Conservation (phyloP, 345 rosid species). For the Turritis glabra region DNA sequence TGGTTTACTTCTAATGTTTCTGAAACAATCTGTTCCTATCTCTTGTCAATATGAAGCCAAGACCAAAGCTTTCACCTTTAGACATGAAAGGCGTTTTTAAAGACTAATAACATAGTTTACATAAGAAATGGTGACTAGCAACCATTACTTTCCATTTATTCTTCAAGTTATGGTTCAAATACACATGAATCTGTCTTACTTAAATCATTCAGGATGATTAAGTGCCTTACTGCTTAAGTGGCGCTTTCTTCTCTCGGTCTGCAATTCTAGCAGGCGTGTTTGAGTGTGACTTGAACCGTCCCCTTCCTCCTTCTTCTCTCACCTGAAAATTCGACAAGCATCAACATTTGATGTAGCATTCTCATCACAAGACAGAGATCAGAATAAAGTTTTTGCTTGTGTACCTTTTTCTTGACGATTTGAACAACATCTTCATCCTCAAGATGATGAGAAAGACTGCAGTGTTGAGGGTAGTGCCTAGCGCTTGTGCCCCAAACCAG, state of each 20-base stretch:
- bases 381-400: neutral
- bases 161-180: neutral
- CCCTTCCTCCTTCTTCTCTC: constrained; percentile 85
- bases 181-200: constrained; percentile 2
- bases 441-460: constrained; percentile 73
- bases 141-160: neutral
- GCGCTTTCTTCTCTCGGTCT: constrained; percentile 94
- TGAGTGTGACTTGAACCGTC: constrained; percentile 89
- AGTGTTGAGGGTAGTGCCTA: constrained; percentile 89
- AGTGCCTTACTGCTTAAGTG: constrained; percentile 61
- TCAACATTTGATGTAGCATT: constrained; percentile 3
- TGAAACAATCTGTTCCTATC: constrained; percentile 6
- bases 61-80: neutral
- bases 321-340: constrained; percentile 50
- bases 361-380: constrained; percentile 12
- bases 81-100: neutral
- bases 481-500: constrained; percentile 92
- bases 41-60: constrained; percentile 7
- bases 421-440: constrained; percentile 95
- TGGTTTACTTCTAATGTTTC: constrained; percentile 1
- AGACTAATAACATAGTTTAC: constrained; percentile 14
- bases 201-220: constrained; percentile 8
- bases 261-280: constrained; percentile 78
- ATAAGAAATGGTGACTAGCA: neutral
- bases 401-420: constrained; percentile 96